phyloP scores from a whole-genome alignment of 2,329 filamentous ascomycete species.

The Diplocarpon mali region DNA sequence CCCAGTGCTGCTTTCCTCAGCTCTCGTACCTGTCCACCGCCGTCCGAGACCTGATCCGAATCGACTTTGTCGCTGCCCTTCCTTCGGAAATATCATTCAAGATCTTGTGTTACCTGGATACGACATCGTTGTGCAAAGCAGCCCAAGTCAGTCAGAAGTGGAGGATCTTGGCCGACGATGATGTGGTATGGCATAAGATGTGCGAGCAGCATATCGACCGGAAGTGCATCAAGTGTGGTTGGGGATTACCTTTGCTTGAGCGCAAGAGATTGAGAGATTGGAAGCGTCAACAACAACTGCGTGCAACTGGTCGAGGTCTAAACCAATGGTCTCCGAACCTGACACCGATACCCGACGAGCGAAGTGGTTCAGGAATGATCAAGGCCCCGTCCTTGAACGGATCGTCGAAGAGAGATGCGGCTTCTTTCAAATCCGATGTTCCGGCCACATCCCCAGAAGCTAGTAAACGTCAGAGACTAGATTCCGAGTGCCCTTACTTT shows the following conservation, averaged over 20 bases:
- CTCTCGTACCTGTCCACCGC: constrained; percentile 85
- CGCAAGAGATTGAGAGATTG: constrained; percentile 78
- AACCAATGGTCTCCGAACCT: constrained; percentile 42
- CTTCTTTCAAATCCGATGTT: constrained; percentile 11
- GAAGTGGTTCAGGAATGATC: constrained; percentile 3
- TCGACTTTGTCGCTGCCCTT: constrained; percentile 86
- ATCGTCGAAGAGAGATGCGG: constrained; percentile 20
- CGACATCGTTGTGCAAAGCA: constrained; percentile 87
- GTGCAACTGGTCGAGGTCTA: constrained; percentile 47
- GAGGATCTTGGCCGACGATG: constrained; percentile 86
- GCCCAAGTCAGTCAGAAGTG: constrained; percentile 86
- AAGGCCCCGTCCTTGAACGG: constrained; percentile 10
- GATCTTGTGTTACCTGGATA: constrained; percentile 87
- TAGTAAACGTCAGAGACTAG: constrained; percentile 20
- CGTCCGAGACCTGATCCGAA: constrained; percentile 89
- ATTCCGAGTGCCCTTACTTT: constrained; percentile 16
- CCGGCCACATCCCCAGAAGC: constrained; percentile 6
- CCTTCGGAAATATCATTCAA: constrained; percentile 88
- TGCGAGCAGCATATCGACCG: constrained; percentile 93
- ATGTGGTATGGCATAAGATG: constrained; percentile 97
- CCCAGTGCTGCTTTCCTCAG: constrained; percentile 95
- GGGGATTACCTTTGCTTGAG: constrained; percentile 84
- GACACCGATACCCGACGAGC: constrained; percentile 34
- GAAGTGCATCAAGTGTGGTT: constrained; percentile 91
- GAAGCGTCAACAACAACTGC: constrained; percentile 61